Evolutionary conservation across 106 monocot species (phyloP).

Genomic region (Phalaenopsis aphrodite): DNA sequence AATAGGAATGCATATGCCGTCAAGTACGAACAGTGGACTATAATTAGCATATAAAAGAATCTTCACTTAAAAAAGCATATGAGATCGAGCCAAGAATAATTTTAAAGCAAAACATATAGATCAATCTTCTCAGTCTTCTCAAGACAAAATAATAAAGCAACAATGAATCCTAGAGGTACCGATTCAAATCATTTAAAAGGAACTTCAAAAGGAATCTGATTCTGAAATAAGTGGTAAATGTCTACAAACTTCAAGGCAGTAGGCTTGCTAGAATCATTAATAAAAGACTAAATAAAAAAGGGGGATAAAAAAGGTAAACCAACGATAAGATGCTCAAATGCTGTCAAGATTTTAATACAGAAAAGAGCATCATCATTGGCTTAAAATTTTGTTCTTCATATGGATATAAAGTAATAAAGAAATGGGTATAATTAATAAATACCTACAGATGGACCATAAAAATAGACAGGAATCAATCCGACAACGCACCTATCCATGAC

Average conservation of each 20-base stretch:
- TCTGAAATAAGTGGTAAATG: background rate
- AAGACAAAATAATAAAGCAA: constrained; percentile 1
- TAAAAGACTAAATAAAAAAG: background rate
- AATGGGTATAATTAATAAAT: background rate
- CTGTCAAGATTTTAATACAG: background rate
- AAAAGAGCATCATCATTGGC: background rate
- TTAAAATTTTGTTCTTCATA: background rate
- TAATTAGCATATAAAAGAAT: background rate
- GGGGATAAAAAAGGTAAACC: background rate
- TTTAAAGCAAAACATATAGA: background rate
- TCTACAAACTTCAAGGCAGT: background rate
- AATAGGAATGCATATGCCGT: background rate
- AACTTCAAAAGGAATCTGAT: background rate
- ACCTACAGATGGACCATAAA: background rate
- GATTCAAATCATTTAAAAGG: background rate
- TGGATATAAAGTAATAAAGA: background rate
- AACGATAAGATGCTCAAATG: background rate
- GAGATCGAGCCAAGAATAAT: background rate
- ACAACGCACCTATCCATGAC: background rate
- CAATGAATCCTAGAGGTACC: background rate
- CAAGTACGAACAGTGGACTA: background rate
- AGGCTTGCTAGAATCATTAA: constrained; percentile 1
- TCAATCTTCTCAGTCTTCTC: background rate
- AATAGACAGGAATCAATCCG: background rate
- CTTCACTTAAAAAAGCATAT: background rate